A percentile compares a stretch with the other conserved stretches of the same genome.
phyloP scores from a whole-genome alignment of 257 asterid species.

The Nicotiana otophora region DNA sequence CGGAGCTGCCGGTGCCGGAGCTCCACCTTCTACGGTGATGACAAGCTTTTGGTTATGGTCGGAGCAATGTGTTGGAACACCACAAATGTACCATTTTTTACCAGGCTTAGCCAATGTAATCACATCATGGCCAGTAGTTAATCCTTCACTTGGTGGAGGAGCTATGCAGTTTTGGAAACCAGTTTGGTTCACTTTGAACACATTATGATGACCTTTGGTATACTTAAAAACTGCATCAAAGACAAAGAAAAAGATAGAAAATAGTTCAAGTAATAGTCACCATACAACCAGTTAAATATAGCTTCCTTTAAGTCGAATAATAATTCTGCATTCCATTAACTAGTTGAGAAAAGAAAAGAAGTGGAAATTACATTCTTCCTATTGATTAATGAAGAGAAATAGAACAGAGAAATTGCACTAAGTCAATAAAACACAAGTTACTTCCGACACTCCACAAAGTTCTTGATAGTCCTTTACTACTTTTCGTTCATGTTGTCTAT shows the following conservation, averaged over 20 bases:
- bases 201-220: slow-evolving; percentile 7
- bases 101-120: slow-evolving; percentile 8
- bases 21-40: slow-evolving; percentile 9
- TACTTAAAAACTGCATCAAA: slow-evolving; percentile 19
- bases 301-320: background rate
- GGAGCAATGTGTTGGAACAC: slow-evolving; percentile 3
- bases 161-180: background rate
- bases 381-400: background rate
- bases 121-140: slow-evolving; percentile 12
- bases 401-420: too few species aligned
- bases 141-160: background rate
- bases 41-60: slow-evolving; percentile 13
- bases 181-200: slow-evolving; percentile 16
- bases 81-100: slow-evolving; percentile 24
- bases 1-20: slow-evolving; percentile 2
- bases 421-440: too few species aligned
- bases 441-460: background rate
- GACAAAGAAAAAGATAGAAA: background rate
- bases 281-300: background rate
- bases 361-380: background rate
- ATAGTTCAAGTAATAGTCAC: background rate
- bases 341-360: background rate
- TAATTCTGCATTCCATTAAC: background rate
- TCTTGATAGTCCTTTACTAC: background rate
- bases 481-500: background rate